phyloP scores from a whole-genome alignment of 75 land plant genomes.

The Chamaecyparis obtusa region DNA sequence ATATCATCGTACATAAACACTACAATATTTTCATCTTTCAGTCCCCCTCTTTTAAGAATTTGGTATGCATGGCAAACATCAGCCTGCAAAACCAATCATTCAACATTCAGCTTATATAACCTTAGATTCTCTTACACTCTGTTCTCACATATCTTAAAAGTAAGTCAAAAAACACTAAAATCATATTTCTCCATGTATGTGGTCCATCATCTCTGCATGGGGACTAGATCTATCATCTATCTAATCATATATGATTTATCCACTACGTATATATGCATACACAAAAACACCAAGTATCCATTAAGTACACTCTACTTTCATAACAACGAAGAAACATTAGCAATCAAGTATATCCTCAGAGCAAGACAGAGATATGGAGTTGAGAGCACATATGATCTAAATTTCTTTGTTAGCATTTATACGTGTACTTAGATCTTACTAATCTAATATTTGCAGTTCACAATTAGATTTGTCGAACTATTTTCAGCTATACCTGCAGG shows the following conservation, averaged over 20 bases:
- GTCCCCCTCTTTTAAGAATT: slow-evolving; percentile 68
- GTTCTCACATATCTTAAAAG: neutral
- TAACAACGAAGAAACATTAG: neutral
- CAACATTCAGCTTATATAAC: neutral
- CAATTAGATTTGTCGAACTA: neutral
- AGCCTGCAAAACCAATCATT: slow-evolving; percentile 40
- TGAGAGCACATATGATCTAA: neutral
- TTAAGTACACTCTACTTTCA: neutral
- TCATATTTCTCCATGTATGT: neutral
- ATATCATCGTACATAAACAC: slow-evolving; percentile 96
- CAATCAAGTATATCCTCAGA: neutral
- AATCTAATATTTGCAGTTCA: neutral
- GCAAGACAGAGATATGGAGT: neutral
- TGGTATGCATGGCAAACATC: slow-evolving; percentile 95
- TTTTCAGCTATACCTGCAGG: neutral
- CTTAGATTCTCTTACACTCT: neutral
- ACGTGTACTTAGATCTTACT: neutral
- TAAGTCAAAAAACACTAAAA: neutral
- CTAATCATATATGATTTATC: neutral
- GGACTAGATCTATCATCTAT: neutral
- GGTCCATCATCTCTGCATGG: neutral
- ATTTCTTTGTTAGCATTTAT: neutral
- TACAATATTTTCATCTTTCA: slow-evolving; percentile 88
- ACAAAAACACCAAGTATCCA: neutral
- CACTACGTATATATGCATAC: neutral